These are phyloP conservation scores for Sphagnum fallax DNA, from an alignment of 228 moss, liverwort and hornwort species.

Conservation along the genomic window DNA sequence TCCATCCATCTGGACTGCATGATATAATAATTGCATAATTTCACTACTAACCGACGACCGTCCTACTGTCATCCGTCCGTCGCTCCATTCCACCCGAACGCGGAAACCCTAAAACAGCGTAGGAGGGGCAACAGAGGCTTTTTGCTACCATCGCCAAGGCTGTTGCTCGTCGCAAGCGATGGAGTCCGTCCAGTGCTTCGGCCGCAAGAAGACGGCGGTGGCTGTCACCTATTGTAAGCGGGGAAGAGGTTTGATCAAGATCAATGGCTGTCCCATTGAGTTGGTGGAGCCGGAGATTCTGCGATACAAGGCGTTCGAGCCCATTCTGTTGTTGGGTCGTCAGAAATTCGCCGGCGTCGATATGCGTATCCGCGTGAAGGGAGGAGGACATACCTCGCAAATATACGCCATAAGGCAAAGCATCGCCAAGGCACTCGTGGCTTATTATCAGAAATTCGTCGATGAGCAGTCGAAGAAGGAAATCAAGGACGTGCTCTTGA, in stretches of 20 bases:
- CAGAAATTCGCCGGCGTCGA: conserved; percentile 15
- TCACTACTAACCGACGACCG: no score
- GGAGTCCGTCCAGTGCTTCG: conserved; percentile 22
- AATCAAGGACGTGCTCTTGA: conserved; percentile 14
- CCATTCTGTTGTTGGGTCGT: conserved; percentile 13
- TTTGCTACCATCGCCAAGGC: no score
- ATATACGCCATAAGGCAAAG: conserved; percentile 20
- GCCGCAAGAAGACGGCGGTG: conserved; percentile 20
- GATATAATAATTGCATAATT: no score
- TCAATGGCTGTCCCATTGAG: conserved; percentile 22
- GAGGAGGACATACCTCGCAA: conserved; percentile 17
- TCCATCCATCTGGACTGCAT: no score
- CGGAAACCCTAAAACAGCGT: no score
- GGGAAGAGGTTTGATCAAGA: conserved; percentile 16
- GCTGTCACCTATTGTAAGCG: conserved; percentile 20
- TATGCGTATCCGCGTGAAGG: conserved; percentile 20
- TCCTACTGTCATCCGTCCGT: no score
- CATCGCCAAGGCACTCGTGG: conserved; percentile 19
- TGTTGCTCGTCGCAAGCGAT: neutral
- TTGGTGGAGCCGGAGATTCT: conserved; percentile 22
- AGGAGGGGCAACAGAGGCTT: no score
- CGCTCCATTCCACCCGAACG: no score
- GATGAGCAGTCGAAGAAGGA: conserved; percentile 25
- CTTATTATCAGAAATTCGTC: conserved; percentile 17
- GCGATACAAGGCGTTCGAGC: conserved; percentile 20